A percentile compares a stretch with the other conserved stretches of the same genome.
Evolutionary conservation across 495 filamentous ascomycete species (phyloP).

Genomic region (Wilcoxina mikolae): DNA sequence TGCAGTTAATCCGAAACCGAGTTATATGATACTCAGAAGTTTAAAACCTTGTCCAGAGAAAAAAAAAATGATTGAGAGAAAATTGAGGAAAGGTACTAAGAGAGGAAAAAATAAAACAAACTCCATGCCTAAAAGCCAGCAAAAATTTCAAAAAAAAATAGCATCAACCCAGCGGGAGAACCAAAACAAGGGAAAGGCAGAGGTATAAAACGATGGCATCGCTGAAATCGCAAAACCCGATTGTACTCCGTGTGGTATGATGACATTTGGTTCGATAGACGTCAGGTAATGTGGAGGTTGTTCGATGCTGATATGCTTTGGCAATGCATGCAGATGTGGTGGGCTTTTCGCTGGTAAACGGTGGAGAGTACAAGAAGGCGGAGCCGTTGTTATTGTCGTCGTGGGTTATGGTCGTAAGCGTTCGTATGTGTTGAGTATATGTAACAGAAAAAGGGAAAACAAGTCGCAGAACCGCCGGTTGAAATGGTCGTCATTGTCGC

Average conservation of each 20-base stretch:
- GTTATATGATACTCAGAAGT: too few relatives aligned
- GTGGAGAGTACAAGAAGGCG: neutral
- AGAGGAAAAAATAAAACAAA: neutral
- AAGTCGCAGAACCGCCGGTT: slow-evolving; percentile 1
- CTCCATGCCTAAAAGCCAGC: neutral
- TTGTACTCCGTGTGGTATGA: neutral
- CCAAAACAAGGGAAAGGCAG: neutral
- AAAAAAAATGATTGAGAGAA: neutral
- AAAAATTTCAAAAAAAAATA: neutral
- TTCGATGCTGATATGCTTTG: neutral
- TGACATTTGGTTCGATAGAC: neutral
- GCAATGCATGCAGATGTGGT: neutral
- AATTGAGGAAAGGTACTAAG: neutral
- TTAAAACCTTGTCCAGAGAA: too few relatives aligned
- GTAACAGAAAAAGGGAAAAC: neutral
- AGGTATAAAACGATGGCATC: neutral
- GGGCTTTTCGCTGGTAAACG: neutral
- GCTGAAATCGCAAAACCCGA: neutral
- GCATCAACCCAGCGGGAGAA: neutral
- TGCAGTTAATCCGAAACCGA: too few relatives aligned
- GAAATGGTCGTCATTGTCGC: neutral
- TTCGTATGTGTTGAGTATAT: neutral
- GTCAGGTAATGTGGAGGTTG: neutral
- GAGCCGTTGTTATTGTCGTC: neutral
- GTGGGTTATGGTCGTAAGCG: neutral